These are phyloP conservation scores for Bifiguratus adelaidae DNA, from an alignment of 192 early-diverging fungal species.

Conservation along the genomic window DNA sequence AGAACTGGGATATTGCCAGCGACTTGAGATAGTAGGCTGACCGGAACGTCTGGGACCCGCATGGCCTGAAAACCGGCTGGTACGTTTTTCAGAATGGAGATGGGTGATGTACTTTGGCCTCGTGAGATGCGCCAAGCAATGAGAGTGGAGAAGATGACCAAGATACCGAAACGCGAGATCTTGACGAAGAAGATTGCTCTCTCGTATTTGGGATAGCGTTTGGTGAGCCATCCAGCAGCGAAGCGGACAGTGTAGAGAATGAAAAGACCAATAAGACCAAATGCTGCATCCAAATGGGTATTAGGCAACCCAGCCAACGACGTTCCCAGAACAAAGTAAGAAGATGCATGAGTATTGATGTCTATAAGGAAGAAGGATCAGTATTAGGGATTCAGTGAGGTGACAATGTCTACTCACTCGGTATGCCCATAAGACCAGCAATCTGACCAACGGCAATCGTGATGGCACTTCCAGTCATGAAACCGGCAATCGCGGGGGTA, in stretches of 20 bases:
- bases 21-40: conserved; percentile 34
- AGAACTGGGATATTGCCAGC: conserved; percentile 47
- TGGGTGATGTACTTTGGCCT: conserved; percentile 28
- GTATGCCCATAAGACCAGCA: background rate
- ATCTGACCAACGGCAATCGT: conserved; percentile 70
- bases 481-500: conserved; percentile 72
- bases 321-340: conserved; percentile 72
- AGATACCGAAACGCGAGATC: conserved; percentile 63
- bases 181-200: conserved; percentile 49
- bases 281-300: conserved; percentile 42
- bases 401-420: background rate
- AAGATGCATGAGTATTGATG: conserved; percentile 58
- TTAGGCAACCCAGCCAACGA: conserved; percentile 27
- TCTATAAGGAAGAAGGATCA: conserved; percentile 57
- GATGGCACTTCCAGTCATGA: conserved; percentile 75
- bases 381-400: conserved; percentile 24
- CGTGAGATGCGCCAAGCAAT: conserved; percentile 47
- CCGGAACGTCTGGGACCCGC: conserved; percentile 37
- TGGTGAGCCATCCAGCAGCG: conserved; percentile 10
- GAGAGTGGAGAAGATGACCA: conserved; percentile 64
- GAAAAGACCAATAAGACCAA: conserved; percentile 42
- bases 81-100: conserved; percentile 58
- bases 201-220: conserved; percentile 32
- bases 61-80: conserved; percentile 65
- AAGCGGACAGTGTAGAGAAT: conserved; percentile 28